These are phyloP conservation scores for Spergularia bocconei DNA, from an alignment of 148 eudicot genomes.

Conservation along the genomic window DNA sequence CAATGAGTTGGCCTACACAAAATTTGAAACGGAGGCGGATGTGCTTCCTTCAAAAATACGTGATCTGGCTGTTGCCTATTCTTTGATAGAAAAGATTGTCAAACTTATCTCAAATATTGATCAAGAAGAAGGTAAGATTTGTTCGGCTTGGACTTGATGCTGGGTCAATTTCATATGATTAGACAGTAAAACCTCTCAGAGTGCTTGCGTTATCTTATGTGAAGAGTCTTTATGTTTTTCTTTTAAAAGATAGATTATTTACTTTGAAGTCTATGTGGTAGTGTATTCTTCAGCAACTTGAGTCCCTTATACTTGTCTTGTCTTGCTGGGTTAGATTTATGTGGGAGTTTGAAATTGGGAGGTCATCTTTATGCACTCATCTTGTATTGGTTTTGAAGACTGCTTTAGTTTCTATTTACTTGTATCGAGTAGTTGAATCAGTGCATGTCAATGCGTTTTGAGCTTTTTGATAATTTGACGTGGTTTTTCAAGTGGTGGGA, in stretches of 20 bases:
- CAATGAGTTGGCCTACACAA: conserved; percentile 78
- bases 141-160: neutral
- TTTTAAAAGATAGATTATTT: neutral
- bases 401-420: neutral
- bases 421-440: too few relatives aligned
- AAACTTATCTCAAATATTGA: conserved; percentile 63
- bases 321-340: neutral
- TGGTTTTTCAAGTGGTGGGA: too few relatives aligned
- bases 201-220: neutral
- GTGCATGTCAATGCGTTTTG: too few relatives aligned
- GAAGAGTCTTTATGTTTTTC: neutral
- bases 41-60: conserved; percentile 45
- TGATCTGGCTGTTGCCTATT: conserved; percentile 63
- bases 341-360: conserved; percentile 2
- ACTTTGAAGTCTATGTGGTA: neutral
- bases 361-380: neutral
- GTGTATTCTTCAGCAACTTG: neutral
- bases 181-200: neutral
- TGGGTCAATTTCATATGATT: neutral
- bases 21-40: conserved; percentile 63
- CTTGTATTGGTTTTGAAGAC: neutral
- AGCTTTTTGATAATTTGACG: too few relatives aligned
- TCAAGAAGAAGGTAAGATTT: conserved; percentile 59
- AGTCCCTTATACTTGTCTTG: neutral
- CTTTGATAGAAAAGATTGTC: conserved; percentile 76